These are phyloP conservation scores for Solanum rostratum DNA, from an alignment of 257 asterid species.

Conservation along the genomic window DNA sequence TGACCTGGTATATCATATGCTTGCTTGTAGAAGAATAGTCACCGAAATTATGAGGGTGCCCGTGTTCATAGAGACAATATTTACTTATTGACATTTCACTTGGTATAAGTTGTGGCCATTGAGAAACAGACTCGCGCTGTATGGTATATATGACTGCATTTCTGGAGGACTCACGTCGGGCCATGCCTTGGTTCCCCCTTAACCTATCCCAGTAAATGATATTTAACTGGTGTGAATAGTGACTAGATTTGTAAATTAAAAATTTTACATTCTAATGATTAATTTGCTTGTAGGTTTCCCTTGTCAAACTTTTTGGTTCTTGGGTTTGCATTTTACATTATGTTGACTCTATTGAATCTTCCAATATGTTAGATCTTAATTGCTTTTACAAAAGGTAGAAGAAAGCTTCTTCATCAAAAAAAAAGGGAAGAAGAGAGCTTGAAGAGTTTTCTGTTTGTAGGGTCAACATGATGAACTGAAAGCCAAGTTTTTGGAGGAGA, in stretches of 20 bases:
- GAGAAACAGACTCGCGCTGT: neutral
- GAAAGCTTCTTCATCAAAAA: neutral
- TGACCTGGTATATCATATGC: neutral
- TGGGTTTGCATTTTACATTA: neutral
- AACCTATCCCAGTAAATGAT: neutral
- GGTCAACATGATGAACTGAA: slow-evolving; percentile 61
- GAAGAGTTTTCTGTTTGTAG: slow-evolving; percentile 23
- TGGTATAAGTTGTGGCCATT: neutral
- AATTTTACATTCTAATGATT: neutral
- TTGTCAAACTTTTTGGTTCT: neutral
- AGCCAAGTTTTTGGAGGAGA: slow-evolving; percentile 64
- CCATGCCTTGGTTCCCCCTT: neutral
- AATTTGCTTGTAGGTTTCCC: neutral
- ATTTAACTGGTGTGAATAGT: neutral
- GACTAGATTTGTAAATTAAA: neutral
- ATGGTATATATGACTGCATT: neutral
- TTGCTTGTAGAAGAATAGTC: neutral
- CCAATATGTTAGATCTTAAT: neutral
- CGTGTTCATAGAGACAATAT: neutral
- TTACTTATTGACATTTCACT: neutral
- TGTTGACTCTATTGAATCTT: neutral
- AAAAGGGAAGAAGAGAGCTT: neutral
- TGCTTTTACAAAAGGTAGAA: neutral
- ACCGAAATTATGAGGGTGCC: neutral
- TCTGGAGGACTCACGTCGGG: neutral